Evolutionary conservation across 1,139 yeast genomes (phyloP).

Genomic region (Arxiozyma slooffiae): DNA sequence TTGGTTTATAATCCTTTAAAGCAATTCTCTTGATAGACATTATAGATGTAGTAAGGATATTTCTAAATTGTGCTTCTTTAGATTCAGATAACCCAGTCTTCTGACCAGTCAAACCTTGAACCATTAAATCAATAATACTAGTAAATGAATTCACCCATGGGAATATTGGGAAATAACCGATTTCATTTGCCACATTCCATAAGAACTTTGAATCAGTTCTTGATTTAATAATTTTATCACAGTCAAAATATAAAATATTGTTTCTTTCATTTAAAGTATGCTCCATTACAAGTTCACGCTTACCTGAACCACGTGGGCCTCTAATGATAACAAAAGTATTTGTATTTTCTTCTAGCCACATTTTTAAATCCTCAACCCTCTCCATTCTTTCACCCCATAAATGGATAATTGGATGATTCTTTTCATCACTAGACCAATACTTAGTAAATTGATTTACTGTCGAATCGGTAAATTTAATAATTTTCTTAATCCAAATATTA

Average conservation of each 20-base stretch:
- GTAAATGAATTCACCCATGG: conserved; percentile 84
- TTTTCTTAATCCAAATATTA: conserved; percentile 29
- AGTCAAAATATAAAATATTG: conserved; percentile 63
- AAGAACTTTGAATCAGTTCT: conserved; percentile 65
- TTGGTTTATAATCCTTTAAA: conserved; percentile 34
- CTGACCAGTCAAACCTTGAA: conserved; percentile 88
- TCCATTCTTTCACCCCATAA: conserved; percentile 68
- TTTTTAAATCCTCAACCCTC: conserved; percentile 54
- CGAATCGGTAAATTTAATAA: conserved; percentile 31
- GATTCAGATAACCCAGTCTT: conserved; percentile 85
- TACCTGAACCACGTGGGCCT: conserved; percentile 95
- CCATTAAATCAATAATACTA: conserved; percentile 70
- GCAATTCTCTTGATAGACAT: conserved; percentile 70
- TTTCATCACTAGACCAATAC: conserved; percentile 30
- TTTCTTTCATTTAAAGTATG: conserved; percentile 50
- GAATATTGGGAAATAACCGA: conserved; percentile 89
- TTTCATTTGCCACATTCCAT: conserved; percentile 56
- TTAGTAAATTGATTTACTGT: conserved; percentile 36
- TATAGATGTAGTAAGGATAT: conserved; percentile 65
- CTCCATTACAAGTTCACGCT: conserved; percentile 66
- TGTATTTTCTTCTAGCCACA: conserved; percentile 68
- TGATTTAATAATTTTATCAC: conserved; percentile 63
- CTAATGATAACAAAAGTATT: conserved; percentile 77
- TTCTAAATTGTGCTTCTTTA: conserved; percentile 71
- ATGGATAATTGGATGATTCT: conserved; percentile 33